phyloP scores from a whole-genome alignment of 2,329 filamentous ascomycete genomes.

The Curvularia sp. region DNA sequence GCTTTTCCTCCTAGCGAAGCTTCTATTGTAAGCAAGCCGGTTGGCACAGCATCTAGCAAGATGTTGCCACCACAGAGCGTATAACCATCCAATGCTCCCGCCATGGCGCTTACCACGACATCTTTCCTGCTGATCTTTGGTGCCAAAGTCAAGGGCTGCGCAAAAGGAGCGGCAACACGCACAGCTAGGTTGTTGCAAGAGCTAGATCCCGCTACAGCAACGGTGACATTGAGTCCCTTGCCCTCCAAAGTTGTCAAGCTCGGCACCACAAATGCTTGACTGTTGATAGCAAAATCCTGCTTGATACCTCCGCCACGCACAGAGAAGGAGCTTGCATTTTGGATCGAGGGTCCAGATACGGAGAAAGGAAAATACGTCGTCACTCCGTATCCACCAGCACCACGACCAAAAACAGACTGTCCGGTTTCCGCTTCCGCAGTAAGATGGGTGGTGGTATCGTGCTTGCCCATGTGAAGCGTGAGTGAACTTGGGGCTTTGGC shows the following conservation, averaged over 20 bases:
- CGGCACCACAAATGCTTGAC: background rate
- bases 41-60: background rate
- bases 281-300: background rate
- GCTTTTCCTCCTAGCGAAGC: background rate
- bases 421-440: background rate
- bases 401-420: background rate
- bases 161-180: background rate
- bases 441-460: background rate
- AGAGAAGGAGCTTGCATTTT: constrained; percentile 2
- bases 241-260: constrained; percentile 1
- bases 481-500: background rate
- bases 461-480: background rate
- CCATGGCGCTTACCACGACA: background rate
- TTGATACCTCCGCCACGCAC: background rate
- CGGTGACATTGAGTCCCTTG: background rate
- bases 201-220: background rate
- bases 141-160: background rate
- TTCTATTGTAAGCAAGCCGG: background rate
- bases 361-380: constrained; percentile 8
- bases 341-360: background rate
- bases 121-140: background rate
- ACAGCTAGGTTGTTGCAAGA: background rate
- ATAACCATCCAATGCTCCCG: background rate
- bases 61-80: background rate
- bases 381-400: background rate